These are phyloP conservation scores for Aspergillus sclerotiicarbonarius DNA, from an alignment of 495 filamentous ascomycete genomes.

Conservation along the genomic window DNA sequence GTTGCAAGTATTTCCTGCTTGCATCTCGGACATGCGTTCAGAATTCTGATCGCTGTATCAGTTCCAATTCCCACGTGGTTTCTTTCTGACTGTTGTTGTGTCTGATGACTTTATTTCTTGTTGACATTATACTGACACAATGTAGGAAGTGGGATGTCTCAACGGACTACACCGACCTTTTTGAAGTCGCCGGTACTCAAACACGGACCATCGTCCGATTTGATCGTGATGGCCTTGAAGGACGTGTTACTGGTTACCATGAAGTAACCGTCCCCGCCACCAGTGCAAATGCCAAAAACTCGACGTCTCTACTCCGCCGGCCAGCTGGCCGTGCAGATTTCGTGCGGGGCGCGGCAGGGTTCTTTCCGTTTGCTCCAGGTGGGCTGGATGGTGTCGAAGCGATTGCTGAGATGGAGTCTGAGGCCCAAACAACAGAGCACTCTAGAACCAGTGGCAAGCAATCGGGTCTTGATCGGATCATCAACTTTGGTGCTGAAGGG, in stretches of 20 bases:
- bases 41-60: neutral
- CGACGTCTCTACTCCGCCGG: constrained; percentile 84
- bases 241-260: constrained; percentile 87
- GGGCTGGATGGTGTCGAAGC: constrained; percentile 86
- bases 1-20: neutral
- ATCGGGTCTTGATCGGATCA: constrained; percentile 68
- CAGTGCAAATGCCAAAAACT: constrained; percentile 93
- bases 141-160: constrained; percentile 76
- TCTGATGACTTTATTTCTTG: neutral
- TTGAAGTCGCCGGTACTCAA: constrained; percentile 85
- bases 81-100: neutral
- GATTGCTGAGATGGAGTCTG: constrained; percentile 70
- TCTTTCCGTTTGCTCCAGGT: constrained; percentile 93
- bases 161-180: constrained; percentile 72
- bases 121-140: constrained; percentile 18
- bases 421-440: constrained; percentile 45
- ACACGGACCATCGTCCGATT: constrained; percentile 91
- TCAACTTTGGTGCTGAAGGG: constrained; percentile 73
- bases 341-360: constrained; percentile 90
- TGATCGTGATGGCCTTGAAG: constrained; percentile 87
- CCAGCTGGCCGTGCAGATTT: constrained; percentile 88
- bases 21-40: neutral
- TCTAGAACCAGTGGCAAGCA: constrained; percentile 42
- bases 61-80: neutral
- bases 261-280: constrained; percentile 91